These are phyloP conservation scores for Platanthera zijinensis DNA, from an alignment of 106 monocot species.

Conservation along the genomic window DNA sequence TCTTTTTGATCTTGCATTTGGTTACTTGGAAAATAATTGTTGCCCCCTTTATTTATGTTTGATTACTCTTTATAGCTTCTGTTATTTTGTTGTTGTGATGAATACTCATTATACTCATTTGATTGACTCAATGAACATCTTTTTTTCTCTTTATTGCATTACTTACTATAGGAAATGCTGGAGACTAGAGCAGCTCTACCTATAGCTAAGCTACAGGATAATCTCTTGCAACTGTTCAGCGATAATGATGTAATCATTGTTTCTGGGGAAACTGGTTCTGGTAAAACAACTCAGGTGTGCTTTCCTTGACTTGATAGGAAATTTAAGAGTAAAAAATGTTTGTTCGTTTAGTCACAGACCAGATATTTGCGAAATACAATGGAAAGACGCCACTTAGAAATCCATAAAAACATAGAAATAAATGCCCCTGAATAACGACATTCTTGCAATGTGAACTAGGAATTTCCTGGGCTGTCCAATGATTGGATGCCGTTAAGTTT, in stretches of 20 bases:
- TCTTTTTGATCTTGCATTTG: conserved; percentile 5
- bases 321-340: neutral
- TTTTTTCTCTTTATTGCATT: neutral
- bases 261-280: conserved; percentile 97
- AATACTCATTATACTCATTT: neutral
- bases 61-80: neutral
- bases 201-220: conserved; percentile 57
- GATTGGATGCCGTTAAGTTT: neutral
- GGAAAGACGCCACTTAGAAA: neutral
- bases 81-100: neutral
- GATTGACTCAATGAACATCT: neutral
- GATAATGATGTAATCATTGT: conserved; percentile 87
- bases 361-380: neutral
- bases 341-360: neutral
- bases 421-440: neutral
- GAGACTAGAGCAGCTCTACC: conserved; percentile 75
- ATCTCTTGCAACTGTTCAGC: conserved; percentile 46
- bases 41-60: neutral
- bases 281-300: conserved; percentile 96
- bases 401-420: neutral
- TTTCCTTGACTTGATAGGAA: neutral
- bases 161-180: conserved; percentile 59
- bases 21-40: conserved; percentile 1
- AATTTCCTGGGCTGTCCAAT: neutral
- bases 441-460: neutral